phyloP scores from a whole-genome alignment of 2,329 filamentous ascomycete genomes.

The Stemphylium lycopersici region DNA sequence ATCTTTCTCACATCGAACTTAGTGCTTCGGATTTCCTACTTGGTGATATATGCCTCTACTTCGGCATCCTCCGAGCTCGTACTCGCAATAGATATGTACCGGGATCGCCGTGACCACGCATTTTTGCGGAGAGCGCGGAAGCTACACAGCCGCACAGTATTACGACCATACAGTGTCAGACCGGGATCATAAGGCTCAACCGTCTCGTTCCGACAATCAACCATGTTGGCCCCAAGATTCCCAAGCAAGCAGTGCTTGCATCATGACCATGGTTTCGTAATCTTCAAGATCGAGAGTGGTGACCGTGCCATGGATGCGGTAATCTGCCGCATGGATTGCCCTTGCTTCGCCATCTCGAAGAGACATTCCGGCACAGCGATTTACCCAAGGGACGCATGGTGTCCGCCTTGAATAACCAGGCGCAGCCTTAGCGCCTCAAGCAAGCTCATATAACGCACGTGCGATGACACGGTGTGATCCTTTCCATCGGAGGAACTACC shows the following conservation, averaged over 20 bases:
- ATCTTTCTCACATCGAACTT: constrained; percentile 1
- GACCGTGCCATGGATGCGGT: constrained; percentile 9
- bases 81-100: constrained; percentile 7
- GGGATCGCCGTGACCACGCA: constrained; percentile 3
- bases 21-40: constrained; percentile 1
- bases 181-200: constrained; percentile 6
- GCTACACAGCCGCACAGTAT: constrained; percentile 6
- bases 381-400: constrained; percentile 8
- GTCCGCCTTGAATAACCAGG: constrained; percentile 6
- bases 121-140: constrained; percentile 10
- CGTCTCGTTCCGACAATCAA: constrained; percentile 1
- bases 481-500: constrained; percentile 14
- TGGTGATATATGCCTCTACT: constrained; percentile 2
- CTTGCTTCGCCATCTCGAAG: constrained; percentile 8
- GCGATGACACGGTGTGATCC: constrained; percentile 8
- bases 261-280: constrained; percentile 6
- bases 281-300: constrained; percentile 11
- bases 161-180: constrained; percentile 8
- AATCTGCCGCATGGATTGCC: constrained; percentile 7
- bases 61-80: constrained; percentile 13
- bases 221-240: constrained; percentile 6
- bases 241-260: constrained; percentile 1
- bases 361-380: constrained; percentile 7
- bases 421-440: neutral
- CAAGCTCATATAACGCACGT: constrained; percentile 9